These are phyloP conservation scores for Solanum clarkiae DNA, from an alignment of 257 asterid genomes.

Conservation along the genomic window DNA sequence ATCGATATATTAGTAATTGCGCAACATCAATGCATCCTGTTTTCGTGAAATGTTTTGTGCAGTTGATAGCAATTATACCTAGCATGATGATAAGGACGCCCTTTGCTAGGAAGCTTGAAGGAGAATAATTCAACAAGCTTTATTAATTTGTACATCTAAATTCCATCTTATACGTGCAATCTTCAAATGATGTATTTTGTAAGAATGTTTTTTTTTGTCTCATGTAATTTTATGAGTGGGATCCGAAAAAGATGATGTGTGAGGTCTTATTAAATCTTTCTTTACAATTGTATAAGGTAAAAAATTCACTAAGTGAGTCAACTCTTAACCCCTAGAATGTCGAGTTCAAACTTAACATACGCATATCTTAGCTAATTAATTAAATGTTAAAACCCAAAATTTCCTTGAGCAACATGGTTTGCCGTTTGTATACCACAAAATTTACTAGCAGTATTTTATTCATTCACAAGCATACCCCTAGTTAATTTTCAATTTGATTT, in stretches of 20 bases:
- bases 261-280: not conserved
- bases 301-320: no score
- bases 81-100: slow-evolving; percentile 4
- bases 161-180: not conserved
- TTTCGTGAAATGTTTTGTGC: not conserved
- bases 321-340: no score
- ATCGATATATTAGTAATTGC: not conserved
- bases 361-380: no score
- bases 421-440: no score
- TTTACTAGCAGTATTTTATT: not conserved
- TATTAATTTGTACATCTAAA: not conserved
- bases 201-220: not conserved
- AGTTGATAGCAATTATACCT: slow-evolving; percentile 11
- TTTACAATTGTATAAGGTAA: no score
- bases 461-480: not conserved
- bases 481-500: no score
- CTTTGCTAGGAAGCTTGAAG: not conserved
- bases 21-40: not conserved
- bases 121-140: not conserved
- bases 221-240: not conserved
- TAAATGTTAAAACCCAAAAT: no score
- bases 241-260: not conserved
- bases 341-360: no score
- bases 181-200: not conserved
- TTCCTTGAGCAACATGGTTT: no score